Percentiles rank a stretch among this genome's conserved stretches.
Conservation (phyloP, 2,329 filamentous ascomycete genomes). For the Aspergillus quadrilineatus region DNA sequence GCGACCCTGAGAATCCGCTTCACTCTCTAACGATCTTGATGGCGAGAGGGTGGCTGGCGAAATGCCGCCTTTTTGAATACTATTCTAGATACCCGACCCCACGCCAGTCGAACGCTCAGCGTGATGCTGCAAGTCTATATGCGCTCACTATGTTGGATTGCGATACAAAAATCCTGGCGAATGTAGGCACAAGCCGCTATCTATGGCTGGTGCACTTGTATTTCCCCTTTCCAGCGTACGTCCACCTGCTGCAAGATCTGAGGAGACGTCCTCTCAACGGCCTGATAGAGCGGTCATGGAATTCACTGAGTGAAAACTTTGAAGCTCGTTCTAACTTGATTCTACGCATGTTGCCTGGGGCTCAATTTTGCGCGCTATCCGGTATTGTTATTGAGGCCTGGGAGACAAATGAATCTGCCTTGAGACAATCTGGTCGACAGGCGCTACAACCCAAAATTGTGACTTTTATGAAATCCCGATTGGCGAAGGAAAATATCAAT, state of each 20-base stretch:
- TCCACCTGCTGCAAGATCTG: constrained; percentile 48
- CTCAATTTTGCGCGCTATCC: constrained; percentile 34
- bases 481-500: background rate
- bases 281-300: constrained; percentile 44
- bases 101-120: constrained; percentile 29
- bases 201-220: constrained; percentile 45
- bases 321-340: constrained; percentile 31
- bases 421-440: constrained; percentile 15
- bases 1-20: constrained; percentile 43
- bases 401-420: constrained; percentile 31
- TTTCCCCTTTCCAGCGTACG: constrained; percentile 53
- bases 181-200: constrained; percentile 40
- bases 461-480: constrained; percentile 29
- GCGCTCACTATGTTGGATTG: constrained; percentile 45
- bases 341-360: constrained; percentile 12
- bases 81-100: constrained; percentile 34
- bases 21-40: constrained; percentile 52
- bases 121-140: constrained; percentile 30
- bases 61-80: constrained; percentile 51
- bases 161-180: constrained; percentile 49
- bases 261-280: constrained; percentile 35
- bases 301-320: constrained; percentile 48
- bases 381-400: constrained; percentile 44
- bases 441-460: constrained; percentile 26
- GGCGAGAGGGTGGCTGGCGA: constrained; percentile 49